Evolutionary conservation across 192 early-diverging fungal genomes (phyloP), one percentile per base, ranked within the genome.

Genomic region (Umbelopsis isabellina): DNA sequence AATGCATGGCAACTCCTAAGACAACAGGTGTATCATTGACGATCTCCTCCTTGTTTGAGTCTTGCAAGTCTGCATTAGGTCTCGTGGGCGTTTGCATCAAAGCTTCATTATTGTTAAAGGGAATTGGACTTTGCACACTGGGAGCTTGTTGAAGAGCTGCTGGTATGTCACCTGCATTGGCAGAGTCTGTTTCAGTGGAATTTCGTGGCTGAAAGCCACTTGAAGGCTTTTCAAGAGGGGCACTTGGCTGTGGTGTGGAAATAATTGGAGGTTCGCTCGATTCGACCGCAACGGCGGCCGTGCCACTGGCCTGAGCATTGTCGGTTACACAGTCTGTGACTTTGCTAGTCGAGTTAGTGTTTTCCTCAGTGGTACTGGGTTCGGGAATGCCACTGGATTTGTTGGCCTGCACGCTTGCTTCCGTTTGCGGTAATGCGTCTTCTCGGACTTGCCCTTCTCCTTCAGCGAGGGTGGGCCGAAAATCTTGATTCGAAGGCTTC

Each of bases 401-500:
- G 55, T 61, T 25, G 3, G 27, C 18, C 27, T 61, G 25, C 55
- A 35, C 23, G 55, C 27, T 16, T 35, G 55, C 27, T 61, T 61
- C 55, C 30, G 21, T 61, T 61, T 27, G 55, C 0, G 55, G 55
- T 12, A 61, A 35, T 61, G 27, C 55, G 15, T 61, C 55, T 61
- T 61, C 55, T 61, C 55, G 55, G 55, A 61, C 55, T 61, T 61
- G 55, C 55, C 55, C 55, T 61, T 61, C 55, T 35, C 55, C 44
- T 52, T 75, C 66, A 20, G 78, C 74, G 4, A 80, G 25, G 2
- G 79, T 80, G 35, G 74, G 65, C 9, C 79, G 61, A 22, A 74
- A 67, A 33, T 80, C 79, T 20, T 64, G 68, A 37, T 69, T 68
- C 9, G 58, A 48, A 18, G 79, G 74, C 49, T 67, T 46, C 79